A percentile compares a stretch with the other conserved stretches of the same genome.
Evolutionary conservation across 1,284 basidiomycete species (phyloP).

Genomic region (Taiwanofungus camphoratus): DNA sequence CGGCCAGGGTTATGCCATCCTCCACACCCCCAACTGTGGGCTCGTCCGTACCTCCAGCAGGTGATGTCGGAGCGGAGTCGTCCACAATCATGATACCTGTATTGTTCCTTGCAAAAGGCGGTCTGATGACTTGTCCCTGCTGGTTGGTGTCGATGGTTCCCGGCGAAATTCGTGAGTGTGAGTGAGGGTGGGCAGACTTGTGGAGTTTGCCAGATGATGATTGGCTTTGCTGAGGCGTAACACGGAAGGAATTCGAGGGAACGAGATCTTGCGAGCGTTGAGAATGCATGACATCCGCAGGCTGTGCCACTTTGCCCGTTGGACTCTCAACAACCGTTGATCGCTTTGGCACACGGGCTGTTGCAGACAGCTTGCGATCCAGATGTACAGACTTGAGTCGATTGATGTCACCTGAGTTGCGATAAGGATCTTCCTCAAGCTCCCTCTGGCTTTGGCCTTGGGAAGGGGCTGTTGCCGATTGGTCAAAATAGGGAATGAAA

Average conservation of each 20-base stretch:
- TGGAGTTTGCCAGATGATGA: slow-evolving; percentile 18
- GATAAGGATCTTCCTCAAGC: slow-evolving; percentile 65
- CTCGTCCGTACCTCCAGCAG: slow-evolving; percentile 40
- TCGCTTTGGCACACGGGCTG: slow-evolving; percentile 86
- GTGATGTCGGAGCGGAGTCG: slow-evolving; percentile 70
- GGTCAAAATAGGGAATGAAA: slow-evolving; percentile 2
- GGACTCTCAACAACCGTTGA: slow-evolving; percentile 96
- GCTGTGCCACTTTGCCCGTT: slow-evolving; percentile 81
- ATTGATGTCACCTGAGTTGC: slow-evolving; percentile 87
- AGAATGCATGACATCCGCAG: slow-evolving; percentile 34
- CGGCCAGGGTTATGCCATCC: slow-evolving; percentile 91
- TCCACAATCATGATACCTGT: slow-evolving; percentile 89
- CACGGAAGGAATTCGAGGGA: slow-evolving; percentile 13
- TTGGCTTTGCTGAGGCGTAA: slow-evolving; percentile 14
- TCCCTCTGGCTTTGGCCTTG: slow-evolving; percentile 27
- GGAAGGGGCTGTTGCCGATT: slow-evolving; percentile 29
- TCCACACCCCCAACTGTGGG: slow-evolving; percentile 38
- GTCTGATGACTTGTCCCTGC: slow-evolving; percentile 57
- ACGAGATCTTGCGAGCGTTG: slow-evolving; percentile 25
- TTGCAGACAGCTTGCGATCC: slow-evolving; percentile 92
- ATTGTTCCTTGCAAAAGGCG: slow-evolving; percentile 75
- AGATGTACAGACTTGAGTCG: slow-evolving; percentile 91
- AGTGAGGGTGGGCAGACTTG: slow-evolving; percentile 27
- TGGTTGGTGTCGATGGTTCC: slow-evolving; percentile 31
- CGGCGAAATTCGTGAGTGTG: slow-evolving; percentile 34